Base-by-base conservation (phyloP, 768 basidiomycete species). In the Podaxis sp. region DNA sequence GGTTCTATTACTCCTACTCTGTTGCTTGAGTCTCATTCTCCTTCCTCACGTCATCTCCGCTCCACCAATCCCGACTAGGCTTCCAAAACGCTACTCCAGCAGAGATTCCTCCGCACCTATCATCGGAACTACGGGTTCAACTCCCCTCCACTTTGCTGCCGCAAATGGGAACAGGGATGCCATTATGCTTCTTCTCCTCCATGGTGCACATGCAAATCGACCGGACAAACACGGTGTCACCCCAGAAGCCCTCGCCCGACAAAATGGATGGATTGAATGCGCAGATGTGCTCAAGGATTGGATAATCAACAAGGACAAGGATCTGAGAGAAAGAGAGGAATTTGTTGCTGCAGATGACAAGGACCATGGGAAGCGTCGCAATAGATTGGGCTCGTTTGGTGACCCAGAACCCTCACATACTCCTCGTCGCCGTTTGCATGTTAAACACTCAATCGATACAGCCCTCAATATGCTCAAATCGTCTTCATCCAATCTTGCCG, bases 81-180 rank as follows among this genome's bases (percentile, higher is more conserved):
- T 91, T 38, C 88, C 89, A 42, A 83, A 88, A 63, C 87, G 88
- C 63, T 92, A 90, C 71, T 84, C 81, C 70, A 85, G 79, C 64
- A 81, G 89, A 58, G 87, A 88, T 69, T 69, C 85, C 17, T 82
- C 88, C 38, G 82, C 82, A 3, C 88, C 89, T 57, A 90, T 90
- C 68, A 85, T 92, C 48, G 91, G 90, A 51, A 85, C 87, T 6
- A 89, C 90, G n/a, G 96, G 95, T 36, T 90, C 91, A 3, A 97
- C 96, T 0, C 94, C 97, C 0, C 87, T 99, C 26, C 97, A 99
- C 73, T 99, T 98, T 72, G 96, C 97, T 13, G 91, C 95, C 38
- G 95, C 96, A 30, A 95, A 97, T 69, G 96, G 96, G 2, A 93
- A 99, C 75, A 84, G 84, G 33, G 75, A 81, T 26, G 87, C 95